Evolutionary conservation across 1,284 basidiomycete genomes (phyloP).

Genomic region (Mycena citricolor): DNA sequence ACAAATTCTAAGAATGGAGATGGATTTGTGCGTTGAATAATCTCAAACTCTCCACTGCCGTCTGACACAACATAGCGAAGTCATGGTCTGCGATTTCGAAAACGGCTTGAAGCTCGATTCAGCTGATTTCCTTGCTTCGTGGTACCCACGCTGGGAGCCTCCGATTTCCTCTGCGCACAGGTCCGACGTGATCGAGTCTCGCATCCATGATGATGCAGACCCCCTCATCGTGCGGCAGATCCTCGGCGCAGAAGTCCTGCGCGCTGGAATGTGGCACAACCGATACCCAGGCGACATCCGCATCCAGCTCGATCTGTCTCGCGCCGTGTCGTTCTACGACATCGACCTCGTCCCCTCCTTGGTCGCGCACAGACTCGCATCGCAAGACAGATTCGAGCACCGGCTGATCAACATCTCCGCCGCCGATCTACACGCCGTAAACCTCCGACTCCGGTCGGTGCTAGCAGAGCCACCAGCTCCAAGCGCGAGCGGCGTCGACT

Average conservation of each 20-base stretch:
- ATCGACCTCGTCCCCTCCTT: slow-evolving; percentile 37
- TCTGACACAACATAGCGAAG: slow-evolving; percentile 36
- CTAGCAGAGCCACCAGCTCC: slow-evolving; percentile 18
- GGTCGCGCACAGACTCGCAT: slow-evolving; percentile 27
- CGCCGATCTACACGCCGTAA: slow-evolving; percentile 25
- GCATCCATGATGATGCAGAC: no score
- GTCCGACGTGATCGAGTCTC: no score
- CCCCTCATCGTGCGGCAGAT: no score
- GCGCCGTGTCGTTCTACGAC: slow-evolving; percentile 47
- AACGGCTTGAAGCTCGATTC: slow-evolving; percentile 39
- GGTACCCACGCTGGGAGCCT: slow-evolving; percentile 26
- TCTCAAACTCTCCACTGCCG: neutral
- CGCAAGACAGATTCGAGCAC: slow-evolving; percentile 35
- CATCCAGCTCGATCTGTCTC: slow-evolving; percentile 39
- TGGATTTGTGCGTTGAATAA: slow-evolving; percentile 41
- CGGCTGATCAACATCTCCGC: slow-evolving; percentile 33
- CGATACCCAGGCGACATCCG: slow-evolving; percentile 44
- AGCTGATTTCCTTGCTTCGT: slow-evolving; percentile 23
- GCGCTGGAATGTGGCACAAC: slow-evolving; percentile 42
- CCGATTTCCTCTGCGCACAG: no score
- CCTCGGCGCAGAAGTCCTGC: slow-evolving; percentile 32
- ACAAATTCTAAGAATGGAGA: slow-evolving; percentile 46
- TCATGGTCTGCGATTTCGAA: slow-evolving; percentile 51
- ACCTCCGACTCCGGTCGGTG: slow-evolving; percentile 25
- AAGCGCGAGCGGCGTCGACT: slow-evolving; percentile 39